A percentile compares a stretch with the other conserved stretches of the same genome.
phyloP scores from a whole-genome alignment of 257 asterid species.

The Scutellaria baicalensis region DNA sequence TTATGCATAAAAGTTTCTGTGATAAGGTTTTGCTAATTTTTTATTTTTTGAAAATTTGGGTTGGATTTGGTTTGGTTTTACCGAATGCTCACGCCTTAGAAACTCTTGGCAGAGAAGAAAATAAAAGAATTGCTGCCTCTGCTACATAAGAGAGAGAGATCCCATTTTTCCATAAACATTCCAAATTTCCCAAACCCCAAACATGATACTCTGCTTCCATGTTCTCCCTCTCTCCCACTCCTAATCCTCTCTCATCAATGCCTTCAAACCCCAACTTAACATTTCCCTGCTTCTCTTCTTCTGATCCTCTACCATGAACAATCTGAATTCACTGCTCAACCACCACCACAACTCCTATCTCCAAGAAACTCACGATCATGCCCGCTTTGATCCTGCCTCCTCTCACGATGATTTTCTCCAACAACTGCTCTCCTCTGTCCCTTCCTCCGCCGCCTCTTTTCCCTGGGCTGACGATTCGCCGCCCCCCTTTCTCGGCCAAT shows the following conservation, averaged over 20 bases:
- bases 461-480: conserved; percentile 28
- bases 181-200: conserved; percentile 19
- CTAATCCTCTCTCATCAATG: neutral
- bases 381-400: conserved; percentile 46
- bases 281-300: neutral
- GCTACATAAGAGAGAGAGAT: neutral
- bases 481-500: neutral
- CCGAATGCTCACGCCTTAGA: too few relatives aligned
- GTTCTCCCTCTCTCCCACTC: neutral
- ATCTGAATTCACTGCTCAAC: conserved; percentile 32
- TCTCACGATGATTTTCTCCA: conserved; percentile 71
- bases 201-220: conserved; percentile 21
- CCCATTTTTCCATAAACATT: conserved; percentile 22
- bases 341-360: conserved; percentile 41
- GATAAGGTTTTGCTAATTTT: too few relatives aligned
- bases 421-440: conserved; percentile 60
- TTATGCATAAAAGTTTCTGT: too few relatives aligned
- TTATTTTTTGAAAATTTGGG: too few relatives aligned
- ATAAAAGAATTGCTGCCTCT: neutral
- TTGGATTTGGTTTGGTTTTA: too few relatives aligned
- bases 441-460: conserved; percentile 34
- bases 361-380: conserved; percentile 33
- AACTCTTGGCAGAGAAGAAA: neutral
- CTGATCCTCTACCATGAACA: conserved; percentile 35
- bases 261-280: neutral